Evolutionary conservation across 768 basidiomycete species (phyloP).

Genomic region (Serendipita sp.): DNA sequence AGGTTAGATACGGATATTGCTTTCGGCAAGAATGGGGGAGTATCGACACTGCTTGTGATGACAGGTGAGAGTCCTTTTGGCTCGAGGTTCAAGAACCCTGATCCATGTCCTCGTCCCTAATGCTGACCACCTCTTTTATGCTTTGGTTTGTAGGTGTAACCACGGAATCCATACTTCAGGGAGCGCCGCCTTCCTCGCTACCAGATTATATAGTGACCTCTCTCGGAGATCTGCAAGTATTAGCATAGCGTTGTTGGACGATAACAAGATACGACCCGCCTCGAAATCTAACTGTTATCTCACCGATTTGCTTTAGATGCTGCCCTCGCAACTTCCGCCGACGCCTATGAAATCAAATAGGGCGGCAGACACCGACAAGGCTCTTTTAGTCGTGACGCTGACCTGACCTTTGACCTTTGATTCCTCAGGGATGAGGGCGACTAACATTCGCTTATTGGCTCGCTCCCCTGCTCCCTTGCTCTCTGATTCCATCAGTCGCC

Average conservation of each 20-base stretch:
- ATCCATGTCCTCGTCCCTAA: not conserved
- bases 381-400: too few species aligned
- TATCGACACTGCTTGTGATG: conserved; percentile 77
- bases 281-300: too few species aligned
- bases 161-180: conserved; percentile 47
- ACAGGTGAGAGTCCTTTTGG: conserved; percentile 42
- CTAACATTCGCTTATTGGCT: too few species aligned
- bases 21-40: conserved; percentile 76
- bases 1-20: conserved; percentile 89
- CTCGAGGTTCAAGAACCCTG: not conserved
- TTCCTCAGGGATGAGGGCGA: too few species aligned
- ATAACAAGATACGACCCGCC: too few species aligned
- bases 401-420: too few species aligned
- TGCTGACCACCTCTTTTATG: not conserved
- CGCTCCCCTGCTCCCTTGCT: too few species aligned
- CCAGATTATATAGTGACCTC: conserved; percentile 71
- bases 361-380: too few species aligned
- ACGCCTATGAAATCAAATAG: too few species aligned
- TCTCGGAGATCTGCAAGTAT: conserved; percentile 60
- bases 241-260: not conserved
- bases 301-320: too few species aligned
- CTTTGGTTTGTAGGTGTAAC: conserved; percentile 58
- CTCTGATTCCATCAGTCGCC: too few species aligned
- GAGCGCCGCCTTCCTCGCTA: conserved; percentile 49
- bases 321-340: too few species aligned